Base-by-base conservation (phyloP, 2,329 filamentous ascomycete genomes). In the Talaromyces verruculosus region DNA sequence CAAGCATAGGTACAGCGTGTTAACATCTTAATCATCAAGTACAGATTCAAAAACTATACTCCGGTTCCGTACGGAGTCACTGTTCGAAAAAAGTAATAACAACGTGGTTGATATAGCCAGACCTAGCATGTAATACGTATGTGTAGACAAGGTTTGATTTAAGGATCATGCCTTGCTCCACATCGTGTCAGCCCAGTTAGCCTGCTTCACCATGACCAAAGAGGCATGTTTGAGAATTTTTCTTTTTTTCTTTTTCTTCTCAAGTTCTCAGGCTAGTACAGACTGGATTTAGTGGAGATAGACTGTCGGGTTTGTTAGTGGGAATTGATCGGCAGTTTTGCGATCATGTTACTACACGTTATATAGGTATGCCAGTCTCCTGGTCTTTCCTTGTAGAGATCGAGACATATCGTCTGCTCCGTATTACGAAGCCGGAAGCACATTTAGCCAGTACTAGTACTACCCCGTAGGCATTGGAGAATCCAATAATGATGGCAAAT, bases 91-190 rank as follows among this genome's bases (percentile, higher is more conserved):
- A 57, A 57, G 33, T 22, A 37, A 37, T 57, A 57, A 57, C n/a
- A 37, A 1, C 13, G 6, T 55, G 17, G 28, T 55, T 55, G 30
- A 57, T 57, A 57, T 37, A 57, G 51, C 15, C 51, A 35, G 51
- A 35, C 47, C n/a, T 35, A 19, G 28, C 2, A 19, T 55, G 51
- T 35, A 55, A 19, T 28, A 25, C 19, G 35, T 39, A 43, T 45
- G 39, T 33, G 37, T 33, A 11, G 57, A 60, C 57, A 60, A 60
- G 57, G 57, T 60, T 60, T 60, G 30, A 60, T 60, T 58, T 30
- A 60, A 60, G 57, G 57, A 60, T 60, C 57, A 45, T 43, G 57
- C 5, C 22, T 28, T 45, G 37, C 57, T 60, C 57, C 57, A 60
- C 57, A 60, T 60, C 22, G 39, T 41, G 35, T 45, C 57, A 60